Evolutionary conservation across 192 early-diverging fungal species (phyloP).

Genomic region (Coemansia javaensis): DNA sequence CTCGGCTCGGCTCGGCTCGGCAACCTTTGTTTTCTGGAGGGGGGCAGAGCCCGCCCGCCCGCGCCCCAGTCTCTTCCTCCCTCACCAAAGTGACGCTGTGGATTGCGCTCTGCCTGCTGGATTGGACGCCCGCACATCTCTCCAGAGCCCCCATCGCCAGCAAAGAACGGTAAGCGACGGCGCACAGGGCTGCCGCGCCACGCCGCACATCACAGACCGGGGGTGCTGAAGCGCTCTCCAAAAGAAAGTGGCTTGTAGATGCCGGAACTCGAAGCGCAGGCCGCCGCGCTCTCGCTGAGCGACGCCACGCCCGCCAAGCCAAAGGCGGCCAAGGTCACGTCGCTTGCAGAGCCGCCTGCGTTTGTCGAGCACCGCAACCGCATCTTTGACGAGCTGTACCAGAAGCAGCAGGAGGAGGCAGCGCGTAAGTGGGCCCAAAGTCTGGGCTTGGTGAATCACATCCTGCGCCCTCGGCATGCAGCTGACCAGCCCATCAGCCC

Average conservation of each 20-base stretch:
- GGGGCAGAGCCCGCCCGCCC: too few species aligned
- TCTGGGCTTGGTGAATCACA: constrained; percentile 21
- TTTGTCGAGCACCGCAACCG: constrained; percentile 50
- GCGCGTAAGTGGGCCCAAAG: constrained; percentile 43
- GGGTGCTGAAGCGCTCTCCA: too few species aligned
- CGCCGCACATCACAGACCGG: too few species aligned
- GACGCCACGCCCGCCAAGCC: constrained; percentile 17
- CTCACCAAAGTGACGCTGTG: too few species aligned
- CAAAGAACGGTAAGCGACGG: too few species aligned
- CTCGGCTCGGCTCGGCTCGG: neutral
- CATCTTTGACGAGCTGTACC: constrained; percentile 49
- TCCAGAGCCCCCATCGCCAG: too few species aligned
- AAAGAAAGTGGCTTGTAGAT: constrained; percentile 44
- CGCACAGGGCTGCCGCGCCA: too few species aligned
- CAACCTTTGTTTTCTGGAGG: too few species aligned
- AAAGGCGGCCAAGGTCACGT: constrained; percentile 24
- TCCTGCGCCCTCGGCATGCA: neutral
- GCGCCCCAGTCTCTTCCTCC: too few species aligned
- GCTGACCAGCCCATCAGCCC: neutral
- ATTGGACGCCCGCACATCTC: too few species aligned
- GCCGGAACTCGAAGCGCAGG: constrained; percentile 30
- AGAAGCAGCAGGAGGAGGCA: constrained; percentile 44
- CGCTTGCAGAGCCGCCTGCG: constrained; percentile 28
- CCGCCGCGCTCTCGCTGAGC: constrained; percentile 28
- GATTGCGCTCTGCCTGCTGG: too few species aligned